These are phyloP conservation scores for Fonsecaea pedrosoi DNA, from an alignment of 2,329 filamentous ascomycete genomes.

Conservation along the genomic window DNA sequence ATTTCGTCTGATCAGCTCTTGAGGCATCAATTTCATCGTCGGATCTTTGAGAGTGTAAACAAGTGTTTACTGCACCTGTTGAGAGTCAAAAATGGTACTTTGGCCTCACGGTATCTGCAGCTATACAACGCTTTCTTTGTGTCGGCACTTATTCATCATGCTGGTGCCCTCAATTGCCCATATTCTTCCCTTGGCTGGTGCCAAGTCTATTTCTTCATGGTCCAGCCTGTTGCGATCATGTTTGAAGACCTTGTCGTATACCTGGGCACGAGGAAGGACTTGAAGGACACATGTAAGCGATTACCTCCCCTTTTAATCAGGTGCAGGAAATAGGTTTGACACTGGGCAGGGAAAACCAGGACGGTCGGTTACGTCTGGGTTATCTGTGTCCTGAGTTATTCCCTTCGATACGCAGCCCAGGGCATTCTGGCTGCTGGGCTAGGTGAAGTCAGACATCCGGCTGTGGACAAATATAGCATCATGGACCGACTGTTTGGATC, in stretches of 20 bases:
- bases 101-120: constrained; percentile 32
- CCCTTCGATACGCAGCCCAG: constrained; percentile 30
- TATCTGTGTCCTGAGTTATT: constrained; percentile 30
- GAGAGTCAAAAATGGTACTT: constrained; percentile 21
- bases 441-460: constrained; percentile 23
- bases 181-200: constrained; percentile 24
- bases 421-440: constrained; percentile 27
- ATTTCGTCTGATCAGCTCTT: constrained; percentile 5
- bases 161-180: constrained; percentile 29
- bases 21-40: constrained; percentile 35
- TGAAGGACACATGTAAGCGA: constrained; percentile 30
- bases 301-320: not conserved
- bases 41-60: constrained; percentile 28
- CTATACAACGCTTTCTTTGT: constrained; percentile 34
- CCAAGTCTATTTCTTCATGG: constrained; percentile 34
- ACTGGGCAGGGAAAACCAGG: constrained; percentile 27
- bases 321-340: not conserved
- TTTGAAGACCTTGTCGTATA: constrained; percentile 32
- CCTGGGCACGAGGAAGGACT: constrained; percentile 22
- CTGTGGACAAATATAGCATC: constrained; percentile 32
- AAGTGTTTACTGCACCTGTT: constrained; percentile 12
- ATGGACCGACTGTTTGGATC: constrained; percentile 29
- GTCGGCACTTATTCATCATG: constrained; percentile 33
- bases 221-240: constrained; percentile 33
- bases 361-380: constrained; percentile 32